A percentile compares a stretch with the other conserved stretches of the same genome.
Evolutionary conservation across 352 stramenopile genomes (phyloP).

Genomic region (Phytophthora pistaciae): DNA sequence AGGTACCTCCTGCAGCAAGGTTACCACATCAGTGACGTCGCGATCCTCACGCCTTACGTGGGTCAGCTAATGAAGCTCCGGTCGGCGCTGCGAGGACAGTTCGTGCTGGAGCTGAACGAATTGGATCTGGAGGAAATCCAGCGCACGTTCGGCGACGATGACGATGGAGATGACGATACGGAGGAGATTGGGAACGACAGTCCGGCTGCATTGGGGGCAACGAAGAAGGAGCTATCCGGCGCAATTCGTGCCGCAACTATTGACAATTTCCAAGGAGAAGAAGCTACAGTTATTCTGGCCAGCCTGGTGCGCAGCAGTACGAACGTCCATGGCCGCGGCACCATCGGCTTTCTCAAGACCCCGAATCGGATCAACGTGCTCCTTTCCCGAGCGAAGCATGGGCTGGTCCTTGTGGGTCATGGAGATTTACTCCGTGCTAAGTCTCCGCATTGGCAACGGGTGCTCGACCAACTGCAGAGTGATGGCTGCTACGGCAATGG

Average conservation of each 20-base stretch:
- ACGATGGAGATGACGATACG: slow-evolving; percentile 37
- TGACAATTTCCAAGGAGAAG: slow-evolving; percentile 85
- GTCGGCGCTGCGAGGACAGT: slow-evolving; percentile 43
- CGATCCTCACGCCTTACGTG: slow-evolving; percentile 86
- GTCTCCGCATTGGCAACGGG: slow-evolving; percentile 53
- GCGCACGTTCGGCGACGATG: slow-evolving; percentile 45
- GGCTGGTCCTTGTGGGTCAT: slow-evolving; percentile 72
- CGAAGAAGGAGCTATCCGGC: slow-evolving; percentile 40
- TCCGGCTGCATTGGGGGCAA: slow-evolving; percentile 17
- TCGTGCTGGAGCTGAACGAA: slow-evolving; percentile 51
- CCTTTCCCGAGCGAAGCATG: slow-evolving; percentile 66
- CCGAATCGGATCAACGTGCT: slow-evolving; percentile 80
- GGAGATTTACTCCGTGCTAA: slow-evolving; percentile 40
- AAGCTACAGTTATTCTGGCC: slow-evolving; percentile 73
- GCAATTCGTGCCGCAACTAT: slow-evolving; percentile 61
- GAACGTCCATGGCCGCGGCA: slow-evolving; percentile 31
- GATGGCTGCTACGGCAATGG: slow-evolving; percentile 48
- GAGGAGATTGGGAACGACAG: slow-evolving; percentile 12
- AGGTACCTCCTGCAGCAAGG: slow-evolving; percentile 78
- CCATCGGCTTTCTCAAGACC: slow-evolving; percentile 82
- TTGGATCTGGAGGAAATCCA: slow-evolving; percentile 56
- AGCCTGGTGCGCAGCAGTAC: slow-evolving; percentile 73
- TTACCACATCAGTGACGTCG: slow-evolving; percentile 68
- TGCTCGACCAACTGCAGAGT: slow-evolving; percentile 66
- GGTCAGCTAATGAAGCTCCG: slow-evolving; percentile 79